phyloP scores from a whole-genome alignment of 805 yeast genomes.

The Cyberlindnera maclurae region DNA sequence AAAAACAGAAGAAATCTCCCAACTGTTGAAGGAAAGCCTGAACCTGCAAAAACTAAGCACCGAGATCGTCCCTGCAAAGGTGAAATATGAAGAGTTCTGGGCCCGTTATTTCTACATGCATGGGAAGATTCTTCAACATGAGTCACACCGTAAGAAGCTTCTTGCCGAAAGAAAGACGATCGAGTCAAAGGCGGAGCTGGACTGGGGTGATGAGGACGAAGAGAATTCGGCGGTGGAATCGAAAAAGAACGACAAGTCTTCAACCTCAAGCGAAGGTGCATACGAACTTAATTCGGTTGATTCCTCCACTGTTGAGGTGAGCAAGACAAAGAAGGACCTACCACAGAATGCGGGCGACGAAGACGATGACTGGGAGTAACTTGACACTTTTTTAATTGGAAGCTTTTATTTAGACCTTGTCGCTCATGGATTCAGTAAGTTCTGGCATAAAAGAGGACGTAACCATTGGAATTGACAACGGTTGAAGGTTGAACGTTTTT shows the following conservation, averaged over 20 bases:
- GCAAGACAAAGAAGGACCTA: slow-evolving; percentile 4
- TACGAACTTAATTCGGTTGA: slow-evolving; percentile 33
- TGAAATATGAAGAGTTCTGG: slow-evolving; percentile 68
- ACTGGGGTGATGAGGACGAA: slow-evolving; percentile 16
- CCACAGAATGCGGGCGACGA: slow-evolving; percentile 13
- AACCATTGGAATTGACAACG: slow-evolving; percentile 70
- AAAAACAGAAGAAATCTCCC: slow-evolving; percentile 44
- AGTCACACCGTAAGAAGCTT: slow-evolving; percentile 47
- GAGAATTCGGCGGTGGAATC: slow-evolving; percentile 12
- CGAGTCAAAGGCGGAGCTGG: slow-evolving; percentile 8
- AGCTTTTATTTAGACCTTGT: neutral
- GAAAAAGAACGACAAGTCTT: slow-evolving; percentile 3
- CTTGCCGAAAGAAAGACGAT: slow-evolving; percentile 23
- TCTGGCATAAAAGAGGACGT: slow-evolving; percentile 71
- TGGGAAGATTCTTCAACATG: slow-evolving; percentile 32
- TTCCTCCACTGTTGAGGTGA: slow-evolving; percentile 30
- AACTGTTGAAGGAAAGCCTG: slow-evolving; percentile 31
- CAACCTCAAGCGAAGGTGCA: slow-evolving; percentile 32
- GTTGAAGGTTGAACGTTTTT: slow-evolving; percentile 40
- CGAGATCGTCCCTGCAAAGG: slow-evolving; percentile 56
- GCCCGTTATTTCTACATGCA: slow-evolving; percentile 54
- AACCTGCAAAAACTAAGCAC: slow-evolving; percentile 38
- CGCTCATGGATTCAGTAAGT: neutral
- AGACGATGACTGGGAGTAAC: slow-evolving; percentile 48
- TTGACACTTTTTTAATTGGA: neutral